Base-by-base conservation (phyloP, 257 asterid species). In the Solanum rostratum region DNA sequence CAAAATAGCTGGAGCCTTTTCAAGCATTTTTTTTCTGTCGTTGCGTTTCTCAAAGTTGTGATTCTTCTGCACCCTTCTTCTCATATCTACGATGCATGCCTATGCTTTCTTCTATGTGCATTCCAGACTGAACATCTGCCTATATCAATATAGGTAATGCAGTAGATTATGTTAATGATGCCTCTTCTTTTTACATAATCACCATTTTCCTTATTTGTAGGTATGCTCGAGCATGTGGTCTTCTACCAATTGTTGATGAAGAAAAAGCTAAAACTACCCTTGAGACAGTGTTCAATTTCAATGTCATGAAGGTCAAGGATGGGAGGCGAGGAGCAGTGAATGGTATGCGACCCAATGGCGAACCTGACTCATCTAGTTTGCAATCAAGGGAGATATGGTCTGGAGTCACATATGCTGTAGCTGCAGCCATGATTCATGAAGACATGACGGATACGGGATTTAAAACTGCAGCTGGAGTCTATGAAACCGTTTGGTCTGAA, bases 341-440 rank as follows among this genome's bases (percentile, higher is more conserved):
- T 60, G 99, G 99, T 65, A 97, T 97, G 98, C 90, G 90, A 29
- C 98, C 98, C 8, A 94, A 83, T 85, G 99, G 99, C 50, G 93
- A 95, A 87, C 93, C 91, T 3, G 99, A 97, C 83, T 78, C 85
- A 89, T 91, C 92, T 24, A 88, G 91, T 43, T 49, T 95, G 96
- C 99, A 97, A 87, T 95, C 99, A 0, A 94, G 98, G 89, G 99
- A 97, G 90, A 90, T 97, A 82, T 97, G 99, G 99, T 87, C 91
- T 69, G 99, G 99, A 78, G 89, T 94, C 71, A 97, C 99, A 9
- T 97, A 97, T 85, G 97, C 97, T 85, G 92, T 97, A 85, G 97
- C 98, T 9, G 99, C 99, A 79, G 91, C 90, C 81, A 97, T 97
- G 99, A 93, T 97, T 87, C 97, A 95, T 53, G 98, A 93, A 89